Evolutionary conservation across 768 basidiomycete species (phyloP).

Genomic region (Tricholoma terreum): DNA sequence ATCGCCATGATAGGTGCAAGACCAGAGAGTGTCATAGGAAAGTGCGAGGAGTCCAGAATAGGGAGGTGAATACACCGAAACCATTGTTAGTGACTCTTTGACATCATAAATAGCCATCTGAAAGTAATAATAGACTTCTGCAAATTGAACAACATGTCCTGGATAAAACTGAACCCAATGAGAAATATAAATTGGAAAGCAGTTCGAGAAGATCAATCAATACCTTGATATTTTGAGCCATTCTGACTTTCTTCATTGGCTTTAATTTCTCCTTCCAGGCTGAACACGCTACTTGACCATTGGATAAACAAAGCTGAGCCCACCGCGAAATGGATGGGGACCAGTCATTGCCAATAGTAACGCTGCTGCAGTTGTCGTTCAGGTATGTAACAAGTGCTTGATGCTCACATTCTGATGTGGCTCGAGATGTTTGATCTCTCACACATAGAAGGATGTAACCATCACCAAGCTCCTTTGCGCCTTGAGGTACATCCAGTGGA

Average conservation of each 20-base stretch:
- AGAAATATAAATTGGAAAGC: background rate
- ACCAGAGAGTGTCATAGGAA: background rate
- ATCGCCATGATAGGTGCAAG: background rate
- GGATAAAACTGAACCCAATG: background rate
- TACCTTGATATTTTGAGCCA: background rate
- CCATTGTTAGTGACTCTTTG: background rate
- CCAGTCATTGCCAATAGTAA: background rate
- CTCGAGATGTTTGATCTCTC: background rate
- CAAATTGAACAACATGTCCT: background rate
- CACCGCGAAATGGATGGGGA: conserved; percentile 9
- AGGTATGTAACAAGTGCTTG: background rate
- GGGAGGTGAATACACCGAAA: background rate
- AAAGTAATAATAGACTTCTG: background rate
- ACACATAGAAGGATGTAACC: background rate
- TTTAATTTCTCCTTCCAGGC: conserved; percentile 15
- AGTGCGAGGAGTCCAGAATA: background rate
- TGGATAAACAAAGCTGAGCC: conserved; percentile 22
- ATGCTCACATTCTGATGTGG: background rate
- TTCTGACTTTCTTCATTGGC: background rate
- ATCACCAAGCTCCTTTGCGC: background rate
- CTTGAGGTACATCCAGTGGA: background rate
- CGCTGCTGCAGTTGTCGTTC: background rate
- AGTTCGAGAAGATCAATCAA: background rate
- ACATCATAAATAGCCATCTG: background rate
- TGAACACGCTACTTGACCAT: conserved; percentile 22